Evolutionary conservation across 352 stramenopile species (phyloP), one percentile per base, ranked within the genome.

Genomic region (Phytophthora meadii): DNA sequence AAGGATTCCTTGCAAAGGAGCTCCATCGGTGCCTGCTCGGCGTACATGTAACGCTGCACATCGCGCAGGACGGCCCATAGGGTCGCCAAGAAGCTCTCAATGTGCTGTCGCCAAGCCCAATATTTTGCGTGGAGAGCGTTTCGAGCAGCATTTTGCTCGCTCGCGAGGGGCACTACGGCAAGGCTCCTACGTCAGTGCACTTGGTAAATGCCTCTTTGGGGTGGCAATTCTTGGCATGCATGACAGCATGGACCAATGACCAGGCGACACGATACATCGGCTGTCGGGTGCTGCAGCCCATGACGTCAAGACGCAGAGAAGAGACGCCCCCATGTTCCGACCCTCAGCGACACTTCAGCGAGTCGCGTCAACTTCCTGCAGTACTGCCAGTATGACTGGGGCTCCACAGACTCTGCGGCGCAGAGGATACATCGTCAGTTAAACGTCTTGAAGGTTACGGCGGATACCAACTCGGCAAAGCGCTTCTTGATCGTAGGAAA

Each of bases 1-100:
- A 34, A 22, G 22, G 22, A 22, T 22, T 22, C 22, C 22, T 22
- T 22, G 22, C 22, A 12, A 55, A 44, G 55, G n/a, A 42, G 22
- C 25, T 7, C 7, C 25, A n/a, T 11, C 30, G 47, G 28, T 54
- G 47, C 28, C 47, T n/a, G 37, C 36, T 37, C 42, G 37, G 14
- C 24, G 45, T 19, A 19, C 19, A 19, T 19, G 19, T 27, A 40
- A 28, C n/a, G 19, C 41, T 68, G 59, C 59, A 61, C 59, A 68
- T 68, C 59, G 17, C 30, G 50, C 15, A 36, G 41, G 28, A 67
- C 41, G n/a, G 17, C 50, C 22, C 59, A 67, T 67, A 45, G 22
- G 51, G 50, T 49, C 41, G 19, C 12, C 50, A 27, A 61, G 59
- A 67, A 66, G 24, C 48, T 11, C 19, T 54, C 11, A 44, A 28